Evolutionary conservation across 2,329 filamentous ascomycete species (phyloP).

Genomic region (Exserohilum turcica): DNA sequence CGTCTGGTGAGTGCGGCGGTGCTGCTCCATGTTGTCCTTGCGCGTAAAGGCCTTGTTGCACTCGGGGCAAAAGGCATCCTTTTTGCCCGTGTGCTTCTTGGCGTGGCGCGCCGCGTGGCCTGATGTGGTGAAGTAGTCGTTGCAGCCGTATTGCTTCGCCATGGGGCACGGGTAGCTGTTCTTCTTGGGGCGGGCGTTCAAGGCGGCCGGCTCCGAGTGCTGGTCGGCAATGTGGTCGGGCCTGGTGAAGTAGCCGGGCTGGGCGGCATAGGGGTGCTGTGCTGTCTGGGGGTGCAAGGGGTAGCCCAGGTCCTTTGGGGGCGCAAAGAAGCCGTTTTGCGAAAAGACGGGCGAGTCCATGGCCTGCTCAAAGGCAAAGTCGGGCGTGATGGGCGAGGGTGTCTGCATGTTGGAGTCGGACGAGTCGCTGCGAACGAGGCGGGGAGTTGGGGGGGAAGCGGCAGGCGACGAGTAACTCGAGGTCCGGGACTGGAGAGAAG

Average conservation of each 20-base stretch:
- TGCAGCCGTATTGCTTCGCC: constrained; percentile 71
- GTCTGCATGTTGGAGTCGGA: constrained; percentile 53
- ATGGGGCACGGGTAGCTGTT: constrained; percentile 76
- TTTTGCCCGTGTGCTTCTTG: constrained; percentile 82
- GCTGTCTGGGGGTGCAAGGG: constrained; percentile 28
- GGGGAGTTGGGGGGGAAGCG: constrained; percentile 54
- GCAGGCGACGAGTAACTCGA: constrained; percentile 54
- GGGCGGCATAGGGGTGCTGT: constrained; percentile 28
- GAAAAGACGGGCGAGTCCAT: constrained; percentile 37
- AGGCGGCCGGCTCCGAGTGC: constrained; percentile 35
- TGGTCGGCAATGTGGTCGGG: constrained; percentile 19
- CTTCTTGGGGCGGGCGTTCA: constrained; percentile 58
- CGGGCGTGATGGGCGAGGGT: constrained; percentile 56
- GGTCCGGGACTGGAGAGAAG: constrained; percentile 47
- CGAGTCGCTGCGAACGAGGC: constrained; percentile 53
- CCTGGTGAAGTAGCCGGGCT: constrained; percentile 28
- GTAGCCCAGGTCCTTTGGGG: constrained; percentile 32
- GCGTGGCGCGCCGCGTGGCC: constrained; percentile 84
- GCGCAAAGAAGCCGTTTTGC: constrained; percentile 36
- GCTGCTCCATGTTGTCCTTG: constrained; percentile 87
- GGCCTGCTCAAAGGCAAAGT: constrained; percentile 40
- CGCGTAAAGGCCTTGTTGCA: constrained; percentile 82
- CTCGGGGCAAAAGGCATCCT: constrained; percentile 71
- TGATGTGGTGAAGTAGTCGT: constrained; percentile 82
- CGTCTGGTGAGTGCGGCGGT: constrained; percentile 73